Base-by-base conservation (phyloP, 2,329 filamentous ascomycete species). In the Xylariales sp. region DNA sequence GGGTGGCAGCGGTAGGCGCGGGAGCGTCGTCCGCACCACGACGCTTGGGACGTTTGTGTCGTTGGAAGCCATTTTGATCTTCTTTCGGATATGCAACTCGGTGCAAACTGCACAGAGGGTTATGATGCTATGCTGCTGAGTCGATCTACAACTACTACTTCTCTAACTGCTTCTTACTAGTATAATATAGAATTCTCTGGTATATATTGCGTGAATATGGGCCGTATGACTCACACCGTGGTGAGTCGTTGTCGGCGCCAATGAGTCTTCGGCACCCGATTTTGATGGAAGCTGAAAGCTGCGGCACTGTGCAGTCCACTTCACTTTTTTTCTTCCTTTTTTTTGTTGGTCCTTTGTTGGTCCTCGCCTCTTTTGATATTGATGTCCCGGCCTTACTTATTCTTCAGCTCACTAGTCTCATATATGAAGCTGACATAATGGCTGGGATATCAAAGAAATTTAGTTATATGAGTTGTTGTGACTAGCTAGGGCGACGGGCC, bases 1-100 rank as follows among this genome's bases (percentile, higher is more conserved):
- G 16, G 72, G 62, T 14, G 71, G 71, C 8, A 76, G 57, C 3
- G 75, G 75, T 5, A 63, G n/a, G 12, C 54, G 52, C 23, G 75
- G 75, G 49, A 74, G 54, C 9, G 74, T 76, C 4, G 75, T 75
- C 46, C 53, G 62, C n/a, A 74, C 68, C 14, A 39, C 3, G 52
- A 65, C 46, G 53, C 8, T 50, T 4, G 53, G 34, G 30, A 32
- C 41, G 23, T 49, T 36, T 18, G 52, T 18, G 56, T 18, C 43
- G 54, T 5, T 34, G 18, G 64, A 50, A 8, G 62, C 18, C 68
- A 63, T 68, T 56, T 28, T 50, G 36, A 14, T 1, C 9, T 36
- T 9, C 9, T 36, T 36, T 36, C 16, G 32, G 18, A 12, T 41
- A 28, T 18, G 14, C 16, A n/a, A 10, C 5, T 32, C 7, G 10